Base-by-base conservation (phyloP, 768 basidiomycete genomes). In the Russula sp. region DNA sequence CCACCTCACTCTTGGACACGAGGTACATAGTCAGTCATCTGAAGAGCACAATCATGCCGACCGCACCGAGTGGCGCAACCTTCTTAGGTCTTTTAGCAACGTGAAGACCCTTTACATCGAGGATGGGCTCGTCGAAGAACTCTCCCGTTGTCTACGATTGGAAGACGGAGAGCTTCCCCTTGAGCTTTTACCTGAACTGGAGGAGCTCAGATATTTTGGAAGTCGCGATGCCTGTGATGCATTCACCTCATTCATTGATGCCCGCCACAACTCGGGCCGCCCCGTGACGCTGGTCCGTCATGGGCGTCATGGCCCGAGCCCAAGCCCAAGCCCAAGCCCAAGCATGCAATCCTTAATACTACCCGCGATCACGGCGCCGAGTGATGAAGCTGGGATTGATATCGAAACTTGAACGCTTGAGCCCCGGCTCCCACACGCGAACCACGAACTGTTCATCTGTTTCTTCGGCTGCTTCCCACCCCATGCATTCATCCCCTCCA, bases 21-120 rank as follows among this genome's bases (percentile, higher is more conserved):
- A 5, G 28, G 4, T 0, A 16, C 11, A 20, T 5, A 8, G 6
- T 5, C 0, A 5, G 1, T 30, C 2, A 14, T 22, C 14, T 13
- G 20, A 30, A 10, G 22, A 22, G 22, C 14, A 49, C 5, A 10
- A 38, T 10, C 14, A 62, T 2, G n/a, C 38, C 32, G 22, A 56
- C 3, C 16, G 13, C 4, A 20, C 26, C 5, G 7, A 20, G 20
- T 62, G 61, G 57, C 46, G 28, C 32, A 8, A 48, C n/a, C 46
- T 62, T 30, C 26, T 62, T 14, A 18, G 32, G 18, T 5, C 32
- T 3, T 56, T 62, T 20, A 34, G 20, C 13, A 48, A 38, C 6
- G 46, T 28, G 24, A 62, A 62, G 46, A n/a, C 4, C 18, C 46
- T 62, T 30, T 26, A 9, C 9, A 16, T 56, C 3, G 1, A 26